A percentile compares a stretch with the other conserved stretches of the same genome.
phyloP scores from a whole-genome alignment of 345 rosid genomes.

The Erysimum cheiranthoides region DNA sequence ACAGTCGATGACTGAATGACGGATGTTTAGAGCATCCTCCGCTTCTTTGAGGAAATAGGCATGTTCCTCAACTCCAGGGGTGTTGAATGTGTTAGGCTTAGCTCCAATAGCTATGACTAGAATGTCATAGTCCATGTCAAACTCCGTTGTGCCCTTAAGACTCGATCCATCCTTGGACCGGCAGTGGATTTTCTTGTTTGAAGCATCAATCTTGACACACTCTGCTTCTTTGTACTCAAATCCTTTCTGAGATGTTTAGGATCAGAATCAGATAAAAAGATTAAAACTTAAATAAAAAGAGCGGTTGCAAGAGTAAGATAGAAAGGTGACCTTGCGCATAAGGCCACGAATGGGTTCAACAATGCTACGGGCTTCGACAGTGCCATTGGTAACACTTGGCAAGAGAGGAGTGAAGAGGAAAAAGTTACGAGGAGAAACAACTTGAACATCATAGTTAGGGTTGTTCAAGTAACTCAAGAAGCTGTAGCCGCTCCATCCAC shows the following conservation, averaged over 20 bases:
- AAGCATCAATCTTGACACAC: slow-evolving; percentile 66
- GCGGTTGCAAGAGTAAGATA: neutral
- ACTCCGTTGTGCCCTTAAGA: slow-evolving; percentile 57
- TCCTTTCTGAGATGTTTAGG: slow-evolving; percentile 52
- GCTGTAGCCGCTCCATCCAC: slow-evolving; percentile 85
- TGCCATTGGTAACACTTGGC: slow-evolving; percentile 84
- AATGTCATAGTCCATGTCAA: slow-evolving; percentile 72
- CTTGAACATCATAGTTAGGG: slow-evolving; percentile 63
- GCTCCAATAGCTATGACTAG: slow-evolving; percentile 77
- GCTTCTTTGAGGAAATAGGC: slow-evolving; percentile 81
- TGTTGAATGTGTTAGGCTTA: slow-evolving; percentile 73
- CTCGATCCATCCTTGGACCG: slow-evolving; percentile 50
- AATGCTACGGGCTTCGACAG: slow-evolving; percentile 87
- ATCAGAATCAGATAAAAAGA: neutral
- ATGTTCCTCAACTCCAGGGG: slow-evolving; percentile 79
- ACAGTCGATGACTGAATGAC: slow-evolving; percentile 66
- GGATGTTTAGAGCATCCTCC: slow-evolving; percentile 73
- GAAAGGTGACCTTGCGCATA: slow-evolving; percentile 53
- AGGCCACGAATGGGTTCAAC: slow-evolving; percentile 79
- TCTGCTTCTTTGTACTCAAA: slow-evolving; percentile 71
- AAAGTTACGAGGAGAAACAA: slow-evolving; percentile 80
- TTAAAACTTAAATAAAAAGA: neutral
- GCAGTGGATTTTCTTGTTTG: slow-evolving; percentile 61
- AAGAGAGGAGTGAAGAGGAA: slow-evolving; percentile 86
- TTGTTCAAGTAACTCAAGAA: slow-evolving; percentile 65